Conservation (phyloP, 2,329 filamentous ascomycete species). For the Aspergillus sp. region DNA sequence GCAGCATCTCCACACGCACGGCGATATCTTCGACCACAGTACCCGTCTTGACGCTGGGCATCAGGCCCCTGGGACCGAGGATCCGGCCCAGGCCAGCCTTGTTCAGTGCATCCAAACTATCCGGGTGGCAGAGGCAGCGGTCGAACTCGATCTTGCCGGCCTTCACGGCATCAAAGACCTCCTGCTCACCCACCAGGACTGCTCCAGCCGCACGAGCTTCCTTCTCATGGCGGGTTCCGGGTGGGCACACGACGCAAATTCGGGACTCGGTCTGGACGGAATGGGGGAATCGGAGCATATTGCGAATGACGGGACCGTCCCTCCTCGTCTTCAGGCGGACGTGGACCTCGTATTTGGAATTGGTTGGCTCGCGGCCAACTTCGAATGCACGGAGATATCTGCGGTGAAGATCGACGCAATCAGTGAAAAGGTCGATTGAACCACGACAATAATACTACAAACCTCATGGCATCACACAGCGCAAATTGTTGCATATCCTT, state of each 20-base stretch:
- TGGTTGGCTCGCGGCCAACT: slow-evolving; percentile 74
- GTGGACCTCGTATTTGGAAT: slow-evolving; percentile 84
- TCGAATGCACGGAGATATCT: slow-evolving; percentile 92
- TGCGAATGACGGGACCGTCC: slow-evolving; percentile 83
- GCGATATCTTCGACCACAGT: slow-evolving; percentile 84
- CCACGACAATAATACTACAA: slow-evolving; percentile 20
- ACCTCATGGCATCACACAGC: slow-evolving; percentile 90
- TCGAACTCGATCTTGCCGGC: slow-evolving; percentile 83
- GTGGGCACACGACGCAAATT: slow-evolving; percentile 89
- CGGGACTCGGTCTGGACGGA: slow-evolving; percentile 84
- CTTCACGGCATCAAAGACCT: slow-evolving; percentile 77
- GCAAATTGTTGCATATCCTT: slow-evolving; percentile 72
- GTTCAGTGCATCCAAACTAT: slow-evolving; percentile 74
- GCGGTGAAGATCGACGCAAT: slow-evolving; percentile 10
- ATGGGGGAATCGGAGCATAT: slow-evolving; percentile 83
- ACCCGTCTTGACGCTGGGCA: slow-evolving; percentile 85
- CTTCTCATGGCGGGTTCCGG: slow-evolving; percentile 71
- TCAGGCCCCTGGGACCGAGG: slow-evolving; percentile 84
- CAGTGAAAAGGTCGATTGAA: slow-evolving; percentile 15
- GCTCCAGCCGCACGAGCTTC: slow-evolving; percentile 79
- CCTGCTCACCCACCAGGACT: slow-evolving; percentile 78
- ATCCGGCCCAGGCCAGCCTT: slow-evolving; percentile 79
- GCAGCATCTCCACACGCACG: slow-evolving; percentile 74
- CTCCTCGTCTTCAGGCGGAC: slow-evolving; percentile 81
- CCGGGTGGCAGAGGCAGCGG: slow-evolving; percentile 79